Evolutionary conservation across 768 basidiomycete genomes (phyloP).

Genomic region (Suillus sp.): DNA sequence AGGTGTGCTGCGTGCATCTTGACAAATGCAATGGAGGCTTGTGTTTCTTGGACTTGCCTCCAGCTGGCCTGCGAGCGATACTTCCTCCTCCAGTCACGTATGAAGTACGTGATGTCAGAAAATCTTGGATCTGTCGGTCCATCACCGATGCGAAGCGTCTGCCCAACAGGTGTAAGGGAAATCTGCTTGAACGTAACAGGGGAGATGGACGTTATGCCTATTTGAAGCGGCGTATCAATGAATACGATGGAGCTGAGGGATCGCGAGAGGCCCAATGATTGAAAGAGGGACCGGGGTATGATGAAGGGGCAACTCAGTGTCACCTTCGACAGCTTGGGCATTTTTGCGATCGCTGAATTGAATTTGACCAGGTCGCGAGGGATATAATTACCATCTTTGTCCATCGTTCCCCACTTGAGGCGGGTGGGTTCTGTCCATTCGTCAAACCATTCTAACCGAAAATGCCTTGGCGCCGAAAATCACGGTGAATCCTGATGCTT

Average conservation of each 20-base stretch:
- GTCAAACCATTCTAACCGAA: conserved; percentile 37
- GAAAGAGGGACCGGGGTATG: conserved; percentile 33
- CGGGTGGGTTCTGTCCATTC: conserved; percentile 40
- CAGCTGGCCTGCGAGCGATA: conserved; percentile 34
- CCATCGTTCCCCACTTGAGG: conserved; percentile 34
- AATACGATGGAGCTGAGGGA: conserved; percentile 31
- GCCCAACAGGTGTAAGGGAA: conserved; percentile 36
- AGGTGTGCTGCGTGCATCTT: conserved; percentile 32
- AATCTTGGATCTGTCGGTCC: conserved; percentile 36
- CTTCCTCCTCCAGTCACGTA: conserved; percentile 39
- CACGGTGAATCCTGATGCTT: conserved; percentile 1
- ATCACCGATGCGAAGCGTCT: conserved; percentile 36
- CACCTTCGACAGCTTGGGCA: conserved; percentile 33
- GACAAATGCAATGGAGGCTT: conserved; percentile 32
- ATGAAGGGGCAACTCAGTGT: conserved; percentile 36
- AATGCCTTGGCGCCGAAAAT: conserved; percentile 25
- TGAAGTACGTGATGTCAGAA: conserved; percentile 35
- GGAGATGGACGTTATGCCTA: conserved; percentile 35
- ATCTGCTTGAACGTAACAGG: conserved; percentile 28
- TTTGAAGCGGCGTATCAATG: conserved; percentile 39
- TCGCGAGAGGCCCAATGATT: conserved; percentile 29
- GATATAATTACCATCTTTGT: conserved; percentile 35
- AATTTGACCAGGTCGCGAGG: conserved; percentile 30
- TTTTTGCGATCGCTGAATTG: conserved; percentile 27
- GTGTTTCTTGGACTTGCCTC: conserved; percentile 33